These are phyloP conservation scores for Globisporangium nagaii DNA, from an alignment of 352 stramenopile species.

Conservation along the genomic window DNA sequence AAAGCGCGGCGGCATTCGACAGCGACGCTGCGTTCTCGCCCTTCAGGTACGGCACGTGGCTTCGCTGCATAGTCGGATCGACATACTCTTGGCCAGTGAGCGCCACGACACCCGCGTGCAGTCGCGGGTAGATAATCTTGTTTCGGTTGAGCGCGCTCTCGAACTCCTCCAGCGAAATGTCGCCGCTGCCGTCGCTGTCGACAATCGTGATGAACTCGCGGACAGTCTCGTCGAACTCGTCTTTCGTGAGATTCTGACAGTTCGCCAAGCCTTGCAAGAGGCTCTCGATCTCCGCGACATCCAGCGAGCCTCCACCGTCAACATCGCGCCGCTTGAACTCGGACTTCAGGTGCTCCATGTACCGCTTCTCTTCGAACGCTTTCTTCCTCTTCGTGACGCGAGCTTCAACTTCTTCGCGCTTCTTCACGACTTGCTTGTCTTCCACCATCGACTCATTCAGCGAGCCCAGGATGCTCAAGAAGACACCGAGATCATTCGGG, in stretches of 20 bases:
- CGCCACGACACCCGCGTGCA: slow-evolving; percentile 53
- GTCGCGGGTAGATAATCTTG: slow-evolving; percentile 59
- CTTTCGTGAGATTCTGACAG: slow-evolving; percentile 63
- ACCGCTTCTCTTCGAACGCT: slow-evolving; percentile 54
- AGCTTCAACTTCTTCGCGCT: slow-evolving; percentile 36
- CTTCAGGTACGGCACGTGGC: slow-evolving; percentile 56
- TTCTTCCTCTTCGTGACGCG: slow-evolving; percentile 46
- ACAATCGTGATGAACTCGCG: slow-evolving; percentile 74
- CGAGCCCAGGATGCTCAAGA: slow-evolving; percentile 66
- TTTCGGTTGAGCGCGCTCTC: slow-evolving; percentile 58
- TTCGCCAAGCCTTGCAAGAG: slow-evolving; percentile 63
- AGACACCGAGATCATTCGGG: slow-evolving; percentile 67
- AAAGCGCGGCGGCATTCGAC: slow-evolving; percentile 51
- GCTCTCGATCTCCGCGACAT: slow-evolving; percentile 57
- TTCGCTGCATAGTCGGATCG: slow-evolving; percentile 53
- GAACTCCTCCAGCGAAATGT: slow-evolving; percentile 85
- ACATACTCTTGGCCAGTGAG: slow-evolving; percentile 81
- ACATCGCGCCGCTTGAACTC: slow-evolving; percentile 72
- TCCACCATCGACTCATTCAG: slow-evolving; percentile 71
- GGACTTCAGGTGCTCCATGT: slow-evolving; percentile 61
- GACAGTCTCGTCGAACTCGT: slow-evolving; percentile 75
- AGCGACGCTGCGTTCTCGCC: slow-evolving; percentile 30
- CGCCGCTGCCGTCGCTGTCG: slow-evolving; percentile 71
- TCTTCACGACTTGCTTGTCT: slow-evolving; percentile 51
- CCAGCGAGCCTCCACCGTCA: slow-evolving; percentile 68